Conservation (phyloP, 1,139 yeast species). For the Pichia sp. region DNA sequence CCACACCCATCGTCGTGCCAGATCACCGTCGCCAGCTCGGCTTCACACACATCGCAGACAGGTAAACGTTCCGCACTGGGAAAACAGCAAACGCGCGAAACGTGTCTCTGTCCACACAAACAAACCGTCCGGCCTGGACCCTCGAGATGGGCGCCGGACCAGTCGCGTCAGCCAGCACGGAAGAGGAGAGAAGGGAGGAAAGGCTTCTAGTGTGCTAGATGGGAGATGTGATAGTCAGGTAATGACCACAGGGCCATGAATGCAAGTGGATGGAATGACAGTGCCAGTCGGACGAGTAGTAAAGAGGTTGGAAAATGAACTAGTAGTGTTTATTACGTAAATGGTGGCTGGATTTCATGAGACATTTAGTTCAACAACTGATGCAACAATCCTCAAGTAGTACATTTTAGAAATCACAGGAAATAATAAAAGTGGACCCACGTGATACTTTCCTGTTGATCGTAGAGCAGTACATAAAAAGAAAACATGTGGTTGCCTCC, state of each 20-base stretch:
- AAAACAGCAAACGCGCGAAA: constrained; percentile 1
- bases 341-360: too few relatives aligned
- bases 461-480: neutral
- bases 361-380: too few relatives aligned
- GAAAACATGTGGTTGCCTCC: constrained; percentile 43
- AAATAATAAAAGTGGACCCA: neutral
- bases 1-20: neutral
- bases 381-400: too few relatives aligned
- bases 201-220: neutral
- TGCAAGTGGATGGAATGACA: too few relatives aligned
- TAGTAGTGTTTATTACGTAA: too few relatives aligned
- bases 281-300: too few relatives aligned
- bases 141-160: too few relatives aligned
- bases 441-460: neutral
- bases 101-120: neutral
- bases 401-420: too few relatives aligned
- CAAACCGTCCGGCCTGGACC: too few relatives aligned
- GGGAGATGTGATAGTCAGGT: neutral
- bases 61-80: neutral
- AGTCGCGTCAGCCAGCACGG: neutral
- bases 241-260: too few relatives aligned
- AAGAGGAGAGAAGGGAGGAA: neutral
- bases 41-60: neutral
- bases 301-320: too few relatives aligned
- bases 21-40: neutral